A percentile compares a stretch with the other conserved stretches of the same genome.
phyloP scores from a whole-genome alignment of 148 eudicot genomes.

The Mesembryanthemum crystallinum region DNA sequence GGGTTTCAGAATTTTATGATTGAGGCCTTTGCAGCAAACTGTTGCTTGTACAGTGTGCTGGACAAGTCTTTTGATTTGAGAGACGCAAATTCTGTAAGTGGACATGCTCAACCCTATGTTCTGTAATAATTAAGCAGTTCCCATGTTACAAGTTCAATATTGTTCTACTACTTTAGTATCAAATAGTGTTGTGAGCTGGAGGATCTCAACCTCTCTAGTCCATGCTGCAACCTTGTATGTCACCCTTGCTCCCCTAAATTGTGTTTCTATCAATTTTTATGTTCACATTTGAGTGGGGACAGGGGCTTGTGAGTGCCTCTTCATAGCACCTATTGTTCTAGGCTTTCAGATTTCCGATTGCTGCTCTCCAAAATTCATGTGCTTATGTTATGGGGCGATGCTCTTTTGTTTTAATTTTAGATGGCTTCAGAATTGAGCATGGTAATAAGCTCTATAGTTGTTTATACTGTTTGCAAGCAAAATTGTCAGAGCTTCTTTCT shows the following conservation, averaged over 20 bases:
- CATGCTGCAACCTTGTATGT: not conserved
- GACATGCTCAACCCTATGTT: not conserved
- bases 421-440: no score
- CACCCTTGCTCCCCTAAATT: not conserved
- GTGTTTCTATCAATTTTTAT: not conserved
- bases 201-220: not conserved
- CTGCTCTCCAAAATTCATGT: not conserved
- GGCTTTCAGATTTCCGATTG: not conserved
- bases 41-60: constrained; percentile 92
- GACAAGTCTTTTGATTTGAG: constrained; percentile 90
- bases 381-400: no score
- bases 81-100: constrained; percentile 93
- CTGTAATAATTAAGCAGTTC: not conserved
- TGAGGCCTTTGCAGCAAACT: constrained; percentile 69
- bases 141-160: not conserved
- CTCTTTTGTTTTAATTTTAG: not conserved
- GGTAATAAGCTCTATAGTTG: not conserved
- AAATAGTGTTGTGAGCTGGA: not conserved
- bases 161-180: not conserved
- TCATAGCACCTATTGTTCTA: not conserved
- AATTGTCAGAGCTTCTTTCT: not conserved
- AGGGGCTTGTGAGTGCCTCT: not conserved
- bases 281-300: not conserved
- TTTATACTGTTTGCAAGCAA: no score
- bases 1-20: constrained; percentile 80